These are phyloP conservation scores for Chaetothyriales sp. DNA, from an alignment of 2,329 filamentous ascomycete genomes.

Conservation along the genomic window DNA sequence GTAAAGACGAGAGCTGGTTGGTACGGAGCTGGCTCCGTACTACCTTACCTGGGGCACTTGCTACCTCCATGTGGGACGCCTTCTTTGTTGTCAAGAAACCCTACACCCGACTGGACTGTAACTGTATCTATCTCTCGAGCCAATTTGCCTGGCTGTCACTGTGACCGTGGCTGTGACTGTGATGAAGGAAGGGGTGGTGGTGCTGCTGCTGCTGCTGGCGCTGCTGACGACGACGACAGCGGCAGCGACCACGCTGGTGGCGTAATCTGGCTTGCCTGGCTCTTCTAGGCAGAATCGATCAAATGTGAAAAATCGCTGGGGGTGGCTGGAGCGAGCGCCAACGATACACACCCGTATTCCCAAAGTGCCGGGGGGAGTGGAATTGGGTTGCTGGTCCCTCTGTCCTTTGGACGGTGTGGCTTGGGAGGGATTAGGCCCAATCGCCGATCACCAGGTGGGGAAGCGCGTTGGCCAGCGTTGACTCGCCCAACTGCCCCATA, in stretches of 20 bases:
- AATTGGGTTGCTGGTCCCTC: background rate
- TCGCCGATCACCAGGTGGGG: background rate
- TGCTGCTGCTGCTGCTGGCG: no score
- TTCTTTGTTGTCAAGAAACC: background rate
- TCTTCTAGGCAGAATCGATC: background rate
- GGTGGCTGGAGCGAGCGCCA: background rate
- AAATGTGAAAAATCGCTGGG: background rate
- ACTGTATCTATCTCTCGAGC: background rate
- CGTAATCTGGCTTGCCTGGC: background rate
- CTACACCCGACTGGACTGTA: background rate
- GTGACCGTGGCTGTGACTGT: background rate
- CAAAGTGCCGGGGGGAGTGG: background rate
- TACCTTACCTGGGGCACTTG: background rate
- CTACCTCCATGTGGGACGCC: background rate
- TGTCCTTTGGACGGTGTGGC: background rate
- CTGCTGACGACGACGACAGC: background rate
- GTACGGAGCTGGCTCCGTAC: background rate
- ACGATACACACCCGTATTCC: background rate
- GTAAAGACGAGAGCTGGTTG: background rate
- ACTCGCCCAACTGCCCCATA: background rate
- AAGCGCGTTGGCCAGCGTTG: background rate
- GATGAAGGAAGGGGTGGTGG: background rate
- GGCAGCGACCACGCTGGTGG: background rate
- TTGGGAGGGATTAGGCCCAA: background rate
- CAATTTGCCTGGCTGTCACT: background rate